Conservation (phyloP, 2,329 filamentous ascomycete species). For the Alternaria longipes region DNA sequence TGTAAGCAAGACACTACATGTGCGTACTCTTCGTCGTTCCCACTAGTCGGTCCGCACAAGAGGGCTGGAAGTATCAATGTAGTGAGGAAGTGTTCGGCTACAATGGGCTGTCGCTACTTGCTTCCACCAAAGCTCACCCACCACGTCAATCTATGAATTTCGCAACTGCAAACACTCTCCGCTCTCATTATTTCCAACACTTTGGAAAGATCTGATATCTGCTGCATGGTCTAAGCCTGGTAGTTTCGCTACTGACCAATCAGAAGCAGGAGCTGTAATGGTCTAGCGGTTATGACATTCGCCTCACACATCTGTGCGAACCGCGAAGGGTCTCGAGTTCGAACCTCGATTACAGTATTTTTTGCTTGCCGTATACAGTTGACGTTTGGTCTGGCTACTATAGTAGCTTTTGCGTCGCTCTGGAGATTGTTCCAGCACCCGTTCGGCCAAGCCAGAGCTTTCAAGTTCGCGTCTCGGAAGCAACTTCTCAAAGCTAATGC, state of each 20-base stretch:
- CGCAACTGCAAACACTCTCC: too few species aligned
- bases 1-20: too few species aligned
- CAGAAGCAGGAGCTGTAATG: constrained; percentile 3
- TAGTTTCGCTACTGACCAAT: background rate
- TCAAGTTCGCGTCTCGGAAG: background rate
- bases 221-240: background rate
- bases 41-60: too few species aligned
- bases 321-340: background rate
- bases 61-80: too few species aligned
- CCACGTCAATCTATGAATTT: too few species aligned
- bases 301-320: constrained; percentile 6
- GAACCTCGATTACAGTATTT: constrained; percentile 14
- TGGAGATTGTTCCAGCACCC: background rate
- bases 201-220: background rate
- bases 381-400: background rate
- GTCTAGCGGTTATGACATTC: constrained; percentile 15
- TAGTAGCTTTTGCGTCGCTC: background rate
- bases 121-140: too few species aligned
- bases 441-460: background rate
- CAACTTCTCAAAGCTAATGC: background rate
- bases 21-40: too few species aligned
- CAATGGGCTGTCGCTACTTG: too few species aligned
- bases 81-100: too few species aligned
- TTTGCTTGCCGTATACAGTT: constrained; percentile 1
- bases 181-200: too few species aligned